Conservation (phyloP, 164 flowering plant genomes). For the Hamamelis virginiana region DNA sequence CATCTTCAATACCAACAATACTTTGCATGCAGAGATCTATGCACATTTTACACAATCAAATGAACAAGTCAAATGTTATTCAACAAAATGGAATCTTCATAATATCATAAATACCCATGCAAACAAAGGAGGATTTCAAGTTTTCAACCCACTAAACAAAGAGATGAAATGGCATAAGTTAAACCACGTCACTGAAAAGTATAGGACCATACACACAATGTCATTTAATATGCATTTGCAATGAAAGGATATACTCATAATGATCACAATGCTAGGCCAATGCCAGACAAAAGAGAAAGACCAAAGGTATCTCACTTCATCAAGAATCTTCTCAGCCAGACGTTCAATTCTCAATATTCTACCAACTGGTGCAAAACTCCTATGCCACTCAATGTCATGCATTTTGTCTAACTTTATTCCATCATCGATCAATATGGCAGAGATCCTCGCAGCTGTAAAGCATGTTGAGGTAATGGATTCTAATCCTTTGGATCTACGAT, state of each 20-base stretch:
- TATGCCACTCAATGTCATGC: conserved; percentile 74
- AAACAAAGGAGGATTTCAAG: too few species aligned
- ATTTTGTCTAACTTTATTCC: conserved; percentile 70
- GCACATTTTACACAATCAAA: too few species aligned
- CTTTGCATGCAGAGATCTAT: too few species aligned
- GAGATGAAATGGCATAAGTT: too few species aligned
- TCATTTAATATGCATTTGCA: neutral
- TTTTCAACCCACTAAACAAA: too few species aligned
- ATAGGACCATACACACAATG: neutral
- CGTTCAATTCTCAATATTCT: conserved; percentile 76
- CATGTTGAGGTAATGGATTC: conserved; percentile 50
- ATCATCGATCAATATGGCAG: conserved; percentile 81
- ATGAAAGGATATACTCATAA: neutral
- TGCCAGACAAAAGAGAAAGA: neutral
- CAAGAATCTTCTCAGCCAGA: conserved; percentile 76
- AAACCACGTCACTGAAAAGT: neutral
- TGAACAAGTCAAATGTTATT: too few species aligned
- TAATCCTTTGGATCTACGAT: conserved; percentile 54
- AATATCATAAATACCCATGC: too few species aligned
- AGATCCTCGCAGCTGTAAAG: conserved; percentile 66
- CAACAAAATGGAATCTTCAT: too few species aligned
- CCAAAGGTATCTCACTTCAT: conserved; percentile 45
- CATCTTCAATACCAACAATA: too few species aligned
- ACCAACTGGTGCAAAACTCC: conserved; percentile 54
- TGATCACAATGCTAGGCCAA: neutral